Conservation (phyloP, 225 moss, liverwort and hornwort genomes). For the Anthoceros angustus region DNA sequence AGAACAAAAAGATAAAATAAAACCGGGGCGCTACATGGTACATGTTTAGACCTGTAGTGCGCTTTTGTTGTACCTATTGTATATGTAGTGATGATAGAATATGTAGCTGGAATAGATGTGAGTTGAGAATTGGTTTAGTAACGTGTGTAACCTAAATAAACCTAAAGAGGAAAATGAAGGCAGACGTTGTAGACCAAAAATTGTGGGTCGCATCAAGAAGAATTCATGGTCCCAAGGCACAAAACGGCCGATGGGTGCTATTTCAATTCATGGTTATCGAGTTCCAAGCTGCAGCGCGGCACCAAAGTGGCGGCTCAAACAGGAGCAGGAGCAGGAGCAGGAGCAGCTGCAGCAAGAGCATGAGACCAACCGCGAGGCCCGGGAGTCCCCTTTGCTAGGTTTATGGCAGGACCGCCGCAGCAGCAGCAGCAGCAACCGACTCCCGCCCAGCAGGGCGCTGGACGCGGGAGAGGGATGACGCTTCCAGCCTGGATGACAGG, state of each 20-base stretch:
- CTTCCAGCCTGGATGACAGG: slow-evolving; percentile 99
- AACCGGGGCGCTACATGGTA: no score
- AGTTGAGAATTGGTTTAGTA: no score
- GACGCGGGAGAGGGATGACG: slow-evolving; percentile 98
- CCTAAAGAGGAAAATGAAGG: no score
- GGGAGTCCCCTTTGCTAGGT: not conserved
- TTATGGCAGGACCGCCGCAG: slow-evolving; percentile 31
- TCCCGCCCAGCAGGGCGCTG: slow-evolving; percentile 23
- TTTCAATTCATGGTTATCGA: not conserved
- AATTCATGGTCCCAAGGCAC: not conserved
- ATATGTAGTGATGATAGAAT: no score
- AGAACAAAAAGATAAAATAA: no score
- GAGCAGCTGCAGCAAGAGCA: not conserved
- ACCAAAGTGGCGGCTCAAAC: not conserved
- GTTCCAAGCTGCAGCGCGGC: not conserved
- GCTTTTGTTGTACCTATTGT: no score
- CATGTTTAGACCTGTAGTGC: no score
- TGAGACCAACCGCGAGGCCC: not conserved
- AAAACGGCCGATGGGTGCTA: not conserved
- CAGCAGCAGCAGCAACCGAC: slow-evolving; percentile 60
- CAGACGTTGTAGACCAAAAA: no score
- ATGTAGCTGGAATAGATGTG: no score
- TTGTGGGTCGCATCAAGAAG: not conserved
- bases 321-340: not conserved
- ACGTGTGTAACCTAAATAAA: no score